phyloP scores from a whole-genome alignment of 495 filamentous ascomycete genomes.

The Penicillium chermesinum region DNA sequence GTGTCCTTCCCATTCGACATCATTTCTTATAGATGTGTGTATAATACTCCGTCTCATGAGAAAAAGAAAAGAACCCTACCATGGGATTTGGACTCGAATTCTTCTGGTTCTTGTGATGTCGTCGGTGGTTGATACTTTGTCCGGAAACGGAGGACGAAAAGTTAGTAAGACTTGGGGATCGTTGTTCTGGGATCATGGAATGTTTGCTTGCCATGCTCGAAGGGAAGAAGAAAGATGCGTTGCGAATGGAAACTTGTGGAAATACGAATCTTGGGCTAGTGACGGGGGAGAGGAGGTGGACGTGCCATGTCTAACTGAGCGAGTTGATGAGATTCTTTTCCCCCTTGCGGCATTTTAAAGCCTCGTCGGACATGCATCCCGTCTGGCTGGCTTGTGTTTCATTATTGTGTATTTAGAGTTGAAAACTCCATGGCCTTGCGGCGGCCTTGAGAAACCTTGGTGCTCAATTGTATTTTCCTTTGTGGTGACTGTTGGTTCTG shows the following conservation, averaged over 20 bases:
- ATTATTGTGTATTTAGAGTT: conserved; percentile 50
- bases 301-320: conserved; percentile 19
- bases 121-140: background rate
- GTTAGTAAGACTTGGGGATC: background rate
- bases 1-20: conserved; percentile 22
- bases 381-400: conserved; percentile 36
- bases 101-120: conserved; percentile 5
- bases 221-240: background rate
- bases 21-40: conserved; percentile 41
- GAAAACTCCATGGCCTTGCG: conserved; percentile 28
- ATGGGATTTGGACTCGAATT: conserved; percentile 28
- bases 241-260: background rate
- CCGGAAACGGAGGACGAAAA: background rate
- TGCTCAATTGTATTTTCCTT: conserved; percentile 39
- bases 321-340: conserved; percentile 22
- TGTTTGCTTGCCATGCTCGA: background rate
- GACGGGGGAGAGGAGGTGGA: background rate
- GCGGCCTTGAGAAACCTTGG: conserved; percentile 22
- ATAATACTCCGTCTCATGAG: conserved; percentile 44
- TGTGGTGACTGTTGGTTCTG: conserved; percentile 8
- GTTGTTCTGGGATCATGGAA: background rate
- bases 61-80: conserved; percentile 17
- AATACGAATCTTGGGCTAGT: too few species aligned
- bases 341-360: conserved; percentile 17
- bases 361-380: conserved; percentile 19